Percentiles rank a stretch among this genome's conserved stretches.
Conservation (phyloP, 139 green algal species). For the Diplosphaera chodatii region DNA sequence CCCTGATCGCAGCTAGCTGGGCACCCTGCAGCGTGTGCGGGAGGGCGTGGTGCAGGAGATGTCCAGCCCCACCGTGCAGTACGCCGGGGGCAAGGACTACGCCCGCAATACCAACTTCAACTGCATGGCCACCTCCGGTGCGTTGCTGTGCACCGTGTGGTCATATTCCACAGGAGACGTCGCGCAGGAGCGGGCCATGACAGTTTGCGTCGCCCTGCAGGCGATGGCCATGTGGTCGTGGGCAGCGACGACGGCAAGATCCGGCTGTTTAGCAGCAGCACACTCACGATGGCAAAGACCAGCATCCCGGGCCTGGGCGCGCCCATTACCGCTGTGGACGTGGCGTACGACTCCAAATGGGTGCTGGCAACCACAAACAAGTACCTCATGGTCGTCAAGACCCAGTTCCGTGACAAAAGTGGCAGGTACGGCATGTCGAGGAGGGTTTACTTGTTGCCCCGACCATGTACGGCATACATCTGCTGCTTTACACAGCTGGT, state of each 20-base stretch:
- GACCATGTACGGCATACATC: no score
- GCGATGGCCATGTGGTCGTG: constrained; percentile 83
- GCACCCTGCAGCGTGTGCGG: constrained; percentile 26
- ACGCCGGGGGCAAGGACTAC: constrained; percentile 85
- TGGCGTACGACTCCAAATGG: constrained; percentile 79
- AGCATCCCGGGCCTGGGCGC: constrained; percentile 81
- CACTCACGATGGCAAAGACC: constrained; percentile 72
- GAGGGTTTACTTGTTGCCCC: no score
- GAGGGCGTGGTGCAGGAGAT: constrained; percentile 53
- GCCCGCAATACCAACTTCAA: constrained; percentile 64
- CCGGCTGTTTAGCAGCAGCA: constrained; percentile 80
- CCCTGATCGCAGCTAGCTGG: no score
- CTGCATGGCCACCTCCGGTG: constrained; percentile 64
- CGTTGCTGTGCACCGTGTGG: no score
- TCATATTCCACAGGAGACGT: no score
- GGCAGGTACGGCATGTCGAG: not conserved
- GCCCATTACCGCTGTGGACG: constrained; percentile 85
- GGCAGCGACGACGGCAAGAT: constrained; percentile 81
- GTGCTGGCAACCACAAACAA: constrained; percentile 87
- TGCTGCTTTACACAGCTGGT: no score
- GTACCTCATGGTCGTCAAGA: constrained; percentile 93
- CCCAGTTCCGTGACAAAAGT: constrained; percentile 38
- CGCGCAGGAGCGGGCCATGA: no score
- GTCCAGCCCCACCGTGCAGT: constrained; percentile 45
- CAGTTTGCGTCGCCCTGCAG: no score